A percentile compares a stretch with the other conserved stretches of the same genome.
Evolutionary conservation across 1,284 basidiomycete species (phyloP).

Genomic region (Peniophora sp.): DNA sequence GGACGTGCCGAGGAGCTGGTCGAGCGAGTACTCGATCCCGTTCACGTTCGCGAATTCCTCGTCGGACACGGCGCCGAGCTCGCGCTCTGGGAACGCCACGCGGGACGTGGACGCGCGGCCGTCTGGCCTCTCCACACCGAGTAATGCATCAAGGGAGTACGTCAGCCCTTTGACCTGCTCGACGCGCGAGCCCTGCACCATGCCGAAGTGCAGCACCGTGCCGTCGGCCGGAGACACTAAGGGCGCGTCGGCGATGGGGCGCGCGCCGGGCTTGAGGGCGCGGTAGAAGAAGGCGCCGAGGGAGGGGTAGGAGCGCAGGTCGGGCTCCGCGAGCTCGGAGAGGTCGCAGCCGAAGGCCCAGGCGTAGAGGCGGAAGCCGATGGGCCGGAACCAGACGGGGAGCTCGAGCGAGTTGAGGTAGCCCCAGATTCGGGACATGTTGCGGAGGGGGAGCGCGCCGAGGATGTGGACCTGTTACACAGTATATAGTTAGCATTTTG

Average conservation of each 20-base stretch:
- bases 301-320: slow-evolving; percentile 74
- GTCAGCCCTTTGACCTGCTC: slow-evolving; percentile 98
- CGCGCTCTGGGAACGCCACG: slow-evolving; percentile 34
- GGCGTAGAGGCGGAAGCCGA: slow-evolving; percentile 82
- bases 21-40: slow-evolving; percentile 91
- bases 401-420: slow-evolving; percentile 89
- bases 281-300: slow-evolving; percentile 96
- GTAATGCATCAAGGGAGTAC: slow-evolving; percentile 89
- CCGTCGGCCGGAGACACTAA: slow-evolving; percentile 95
- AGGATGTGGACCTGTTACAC: slow-evolving; percentile 80
- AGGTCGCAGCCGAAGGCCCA: slow-evolving; percentile 90
- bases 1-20: slow-evolving; percentile 63
- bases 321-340: slow-evolving; percentile 78
- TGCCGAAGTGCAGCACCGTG: slow-evolving; percentile 87
- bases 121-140: slow-evolving; percentile 57
- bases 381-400: slow-evolving; percentile 90
- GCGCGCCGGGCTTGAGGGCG: slow-evolving; percentile 72
- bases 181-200: slow-evolving; percentile 74
- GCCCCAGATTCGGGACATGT: slow-evolving; percentile 93
- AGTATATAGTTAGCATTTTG: background rate
- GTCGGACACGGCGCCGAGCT: slow-evolving; percentile 65
- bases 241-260: slow-evolving; percentile 74
- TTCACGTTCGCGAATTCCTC: slow-evolving; percentile 94
- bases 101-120: slow-evolving; percentile 26
- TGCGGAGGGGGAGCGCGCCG: slow-evolving; percentile 89